These are phyloP conservation scores for Huntiella savannae DNA, from an alignment of 2,329 filamentous ascomycete species.

Conservation along the genomic window DNA sequence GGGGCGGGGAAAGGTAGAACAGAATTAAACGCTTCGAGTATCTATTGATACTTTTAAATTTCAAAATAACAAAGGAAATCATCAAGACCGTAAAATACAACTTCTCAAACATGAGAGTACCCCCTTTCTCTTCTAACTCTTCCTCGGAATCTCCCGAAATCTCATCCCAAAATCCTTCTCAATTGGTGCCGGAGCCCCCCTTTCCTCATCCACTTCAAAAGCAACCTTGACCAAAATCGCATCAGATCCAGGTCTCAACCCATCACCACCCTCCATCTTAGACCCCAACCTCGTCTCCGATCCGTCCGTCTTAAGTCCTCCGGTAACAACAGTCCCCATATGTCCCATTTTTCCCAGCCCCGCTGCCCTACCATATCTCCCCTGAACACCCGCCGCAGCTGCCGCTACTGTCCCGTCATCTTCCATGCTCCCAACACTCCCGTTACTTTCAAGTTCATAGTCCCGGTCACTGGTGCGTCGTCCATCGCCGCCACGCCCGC, in stretches of 20 bases:
- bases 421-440: slow-evolving; percentile 5
- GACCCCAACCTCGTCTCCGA: slow-evolving; percentile 3
- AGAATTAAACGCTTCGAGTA: too few species aligned
- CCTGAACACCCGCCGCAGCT: not conserved
- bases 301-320: slow-evolving; percentile 13
- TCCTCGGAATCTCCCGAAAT: too few species aligned
- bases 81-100: too few species aligned
- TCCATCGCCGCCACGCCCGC: not conserved
- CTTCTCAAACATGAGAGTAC: too few species aligned
- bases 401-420: not conserved
- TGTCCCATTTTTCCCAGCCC: not conserved
- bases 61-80: too few species aligned
- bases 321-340: slow-evolving; percentile 7
- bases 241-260: slow-evolving; percentile 12
- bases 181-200: slow-evolving; percentile 4
- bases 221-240: slow-evolving; percentile 21
- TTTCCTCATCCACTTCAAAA: slow-evolving; percentile 19
- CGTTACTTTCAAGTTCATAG: slow-evolving; percentile 9
- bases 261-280: not conserved
- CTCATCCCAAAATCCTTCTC: slow-evolving; percentile 7
- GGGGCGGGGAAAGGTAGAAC: too few species aligned
- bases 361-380: not conserved
- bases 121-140: too few species aligned
- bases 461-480: not conserved
- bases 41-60: too few species aligned